A percentile compares a stretch with the other conserved stretches of the same genome.
Evolutionary conservation across 2,329 filamentous ascomycete genomes (phyloP).

Genomic region (Pestalotiopsis sp.): DNA sequence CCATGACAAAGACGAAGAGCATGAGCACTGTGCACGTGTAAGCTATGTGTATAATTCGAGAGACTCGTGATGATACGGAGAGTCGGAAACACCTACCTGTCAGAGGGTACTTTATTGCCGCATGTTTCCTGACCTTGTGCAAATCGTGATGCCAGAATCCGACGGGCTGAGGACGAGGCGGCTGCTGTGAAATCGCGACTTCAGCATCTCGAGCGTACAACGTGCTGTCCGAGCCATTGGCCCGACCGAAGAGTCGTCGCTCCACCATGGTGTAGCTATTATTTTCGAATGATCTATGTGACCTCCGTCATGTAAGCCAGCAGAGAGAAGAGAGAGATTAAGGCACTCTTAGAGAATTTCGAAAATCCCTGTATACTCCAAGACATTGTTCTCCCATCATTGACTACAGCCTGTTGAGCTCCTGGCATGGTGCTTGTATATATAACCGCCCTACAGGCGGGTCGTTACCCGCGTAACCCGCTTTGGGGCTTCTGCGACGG

Average conservation of each 20-base stretch:
- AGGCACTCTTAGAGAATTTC: not conserved
- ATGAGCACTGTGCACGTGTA: slow-evolving; percentile 39
- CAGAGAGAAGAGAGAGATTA: not conserved
- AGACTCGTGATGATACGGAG: not conserved
- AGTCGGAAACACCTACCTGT: slow-evolving; percentile 22
- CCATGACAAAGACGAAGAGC: slow-evolving; percentile 58
- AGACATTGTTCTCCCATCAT: not conserved
- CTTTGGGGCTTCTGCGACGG: not conserved
- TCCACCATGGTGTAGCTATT: not conserved
- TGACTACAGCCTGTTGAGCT: not conserved
- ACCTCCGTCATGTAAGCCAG: not conserved
- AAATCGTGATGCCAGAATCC: slow-evolving; percentile 46
- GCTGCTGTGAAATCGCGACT: slow-evolving; percentile 7
- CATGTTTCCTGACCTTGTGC: slow-evolving; percentile 28
- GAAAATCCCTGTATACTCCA: not conserved
- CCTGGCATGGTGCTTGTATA: not conserved
- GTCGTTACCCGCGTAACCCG: not conserved
- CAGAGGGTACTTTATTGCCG: slow-evolving; percentile 27
- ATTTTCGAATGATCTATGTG: not conserved
- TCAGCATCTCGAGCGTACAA: not conserved
- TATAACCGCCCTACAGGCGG: not conserved
- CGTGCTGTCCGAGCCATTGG: not conserved
- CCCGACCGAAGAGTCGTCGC: not conserved
- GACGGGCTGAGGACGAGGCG: slow-evolving; percentile 35
- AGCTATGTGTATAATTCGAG: not conserved